Conservation (phyloP, 176 grass and related monocot genomes). For the Tuctoria greenei region DNA sequence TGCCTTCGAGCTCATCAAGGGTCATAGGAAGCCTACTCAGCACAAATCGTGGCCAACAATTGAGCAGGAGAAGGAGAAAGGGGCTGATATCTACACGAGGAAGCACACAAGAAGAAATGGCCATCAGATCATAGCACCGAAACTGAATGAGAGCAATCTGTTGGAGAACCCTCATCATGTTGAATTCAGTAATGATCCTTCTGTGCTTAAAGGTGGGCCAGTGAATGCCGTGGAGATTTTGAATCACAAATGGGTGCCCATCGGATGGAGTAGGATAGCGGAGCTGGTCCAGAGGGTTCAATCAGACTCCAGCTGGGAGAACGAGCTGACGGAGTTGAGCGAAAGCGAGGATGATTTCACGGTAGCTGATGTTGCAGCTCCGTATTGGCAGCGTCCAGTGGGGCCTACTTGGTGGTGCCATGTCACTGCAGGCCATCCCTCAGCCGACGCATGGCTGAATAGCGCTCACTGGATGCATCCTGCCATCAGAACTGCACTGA, state of each 20-base stretch:
- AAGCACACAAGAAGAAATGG: slow-evolving; percentile 27
- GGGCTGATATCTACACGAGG: slow-evolving; percentile 9
- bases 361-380: slow-evolving; percentile 83
- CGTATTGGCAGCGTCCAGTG: slow-evolving; percentile 81
- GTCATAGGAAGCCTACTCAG: slow-evolving; percentile 26
- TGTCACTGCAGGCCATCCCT: slow-evolving; percentile 66
- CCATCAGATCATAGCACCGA: not conserved
- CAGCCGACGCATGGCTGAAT: slow-evolving; percentile 64
- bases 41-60: slow-evolving; percentile 37
- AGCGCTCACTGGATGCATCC: slow-evolving; percentile 93
- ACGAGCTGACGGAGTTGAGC: slow-evolving; percentile 49
- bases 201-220: slow-evolving; percentile 36
- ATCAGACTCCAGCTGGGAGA: slow-evolving; percentile 72
- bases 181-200: slow-evolving; percentile 24
- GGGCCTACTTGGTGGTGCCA: slow-evolving; percentile 99
- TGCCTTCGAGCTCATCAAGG: slow-evolving; percentile 78
- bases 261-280: slow-evolving; percentile 80
- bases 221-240: slow-evolving; percentile 28
- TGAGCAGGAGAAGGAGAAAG: slow-evolving; percentile 19
- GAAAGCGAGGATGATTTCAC: slow-evolving; percentile 87
- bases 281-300: slow-evolving; percentile 83
- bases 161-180: slow-evolving; percentile 20
- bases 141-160: slow-evolving; percentile 30
- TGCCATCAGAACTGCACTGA: slow-evolving; percentile 84
- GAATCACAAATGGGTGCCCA: slow-evolving; percentile 79